A percentile compares a stretch with the other conserved stretches of the same genome.
These are phyloP conservation scores for Ophiognomonia clavigignenti-juglandacearum DNA, from an alignment of 2,329 filamentous ascomycete species.

Conservation along the genomic window DNA sequence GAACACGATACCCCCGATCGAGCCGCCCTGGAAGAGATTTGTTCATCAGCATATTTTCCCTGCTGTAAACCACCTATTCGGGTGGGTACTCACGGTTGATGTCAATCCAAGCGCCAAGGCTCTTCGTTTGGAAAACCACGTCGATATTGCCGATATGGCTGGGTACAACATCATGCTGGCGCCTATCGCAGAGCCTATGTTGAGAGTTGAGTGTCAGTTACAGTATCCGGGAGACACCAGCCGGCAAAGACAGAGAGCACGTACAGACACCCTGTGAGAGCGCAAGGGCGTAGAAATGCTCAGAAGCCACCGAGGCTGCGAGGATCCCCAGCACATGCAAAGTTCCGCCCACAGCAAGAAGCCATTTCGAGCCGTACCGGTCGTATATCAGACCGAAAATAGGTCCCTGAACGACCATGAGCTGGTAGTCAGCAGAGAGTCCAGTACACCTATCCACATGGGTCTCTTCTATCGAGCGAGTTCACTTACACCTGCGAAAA, in stretches of 20 bases:
- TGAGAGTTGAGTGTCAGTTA: background rate
- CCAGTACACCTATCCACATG: background rate
- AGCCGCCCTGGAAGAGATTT: constrained; percentile 13
- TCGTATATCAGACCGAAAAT: constrained; percentile 54
- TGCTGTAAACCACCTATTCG: background rate
- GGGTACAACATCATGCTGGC: constrained; percentile 13
- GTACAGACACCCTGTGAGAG: constrained; percentile 18
- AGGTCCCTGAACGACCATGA: constrained; percentile 32
- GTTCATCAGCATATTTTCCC: background rate
- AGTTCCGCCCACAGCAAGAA: constrained; percentile 41
- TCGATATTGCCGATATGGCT: constrained; percentile 4
- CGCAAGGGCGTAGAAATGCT: constrained; percentile 18
- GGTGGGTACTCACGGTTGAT: background rate
- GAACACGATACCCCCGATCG: constrained; percentile 26
- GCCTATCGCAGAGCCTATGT: constrained; percentile 14
- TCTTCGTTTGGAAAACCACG: constrained; percentile 21
- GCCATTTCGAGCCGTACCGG: constrained; percentile 47
- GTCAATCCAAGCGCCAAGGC: constrained; percentile 21
- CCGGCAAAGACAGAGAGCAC: too few relatives aligned
- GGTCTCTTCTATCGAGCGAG: background rate
- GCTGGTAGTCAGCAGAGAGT: background rate
- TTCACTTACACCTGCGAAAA: constrained; percentile 9
- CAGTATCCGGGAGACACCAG: too few relatives aligned
- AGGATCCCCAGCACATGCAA: constrained; percentile 49
- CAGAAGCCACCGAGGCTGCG: constrained; percentile 40